phyloP scores from a whole-genome alignment of 371 early-diverging fungal species.

The Phascolomyces articulosus region DNA sequence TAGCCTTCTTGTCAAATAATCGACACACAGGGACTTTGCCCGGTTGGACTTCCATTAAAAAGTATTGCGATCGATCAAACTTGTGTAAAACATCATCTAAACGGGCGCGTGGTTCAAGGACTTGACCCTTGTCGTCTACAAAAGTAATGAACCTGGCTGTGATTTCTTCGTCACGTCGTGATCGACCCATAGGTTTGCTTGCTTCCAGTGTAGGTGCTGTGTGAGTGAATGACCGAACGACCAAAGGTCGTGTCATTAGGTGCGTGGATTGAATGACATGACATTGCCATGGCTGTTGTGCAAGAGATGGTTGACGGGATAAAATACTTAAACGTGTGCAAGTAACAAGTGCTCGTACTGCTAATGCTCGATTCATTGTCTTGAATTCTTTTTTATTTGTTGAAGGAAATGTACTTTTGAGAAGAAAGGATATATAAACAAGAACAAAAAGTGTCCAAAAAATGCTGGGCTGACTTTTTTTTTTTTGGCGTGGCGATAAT shows the following conservation, averaged over 20 bases:
- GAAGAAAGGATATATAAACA: not conserved
- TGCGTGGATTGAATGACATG: not conserved
- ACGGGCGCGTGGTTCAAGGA: slow-evolving; percentile 34
- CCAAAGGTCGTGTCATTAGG: not conserved
- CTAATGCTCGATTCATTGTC: not conserved
- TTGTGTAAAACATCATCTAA: slow-evolving; percentile 33
- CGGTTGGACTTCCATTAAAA: slow-evolving; percentile 57
- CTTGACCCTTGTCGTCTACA: slow-evolving; percentile 47
- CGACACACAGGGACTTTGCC: slow-evolving; percentile 56
- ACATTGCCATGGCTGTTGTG: not conserved
- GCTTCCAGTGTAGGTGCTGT: slow-evolving; percentile 4
- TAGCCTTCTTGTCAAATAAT: slow-evolving; percentile 53
- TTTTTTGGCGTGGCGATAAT: too few species aligned
- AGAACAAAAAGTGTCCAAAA: not conserved
- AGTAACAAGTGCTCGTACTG: not conserved
- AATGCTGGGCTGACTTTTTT: too few species aligned
- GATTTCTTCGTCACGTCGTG: slow-evolving; percentile 63
- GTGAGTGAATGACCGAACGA: not conserved
- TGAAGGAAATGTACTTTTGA: not conserved
- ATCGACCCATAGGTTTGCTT: slow-evolving; percentile 24
- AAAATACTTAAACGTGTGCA: not conserved
- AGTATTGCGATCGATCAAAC: slow-evolving; percentile 52
- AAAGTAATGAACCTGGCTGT: slow-evolving; percentile 50
- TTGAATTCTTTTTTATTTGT: too few species aligned
- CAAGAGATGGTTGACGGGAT: too few species aligned